phyloP scores from a whole-genome alignment of 371 early-diverging fungal species.

The Rhizopus delemar region DNA sequence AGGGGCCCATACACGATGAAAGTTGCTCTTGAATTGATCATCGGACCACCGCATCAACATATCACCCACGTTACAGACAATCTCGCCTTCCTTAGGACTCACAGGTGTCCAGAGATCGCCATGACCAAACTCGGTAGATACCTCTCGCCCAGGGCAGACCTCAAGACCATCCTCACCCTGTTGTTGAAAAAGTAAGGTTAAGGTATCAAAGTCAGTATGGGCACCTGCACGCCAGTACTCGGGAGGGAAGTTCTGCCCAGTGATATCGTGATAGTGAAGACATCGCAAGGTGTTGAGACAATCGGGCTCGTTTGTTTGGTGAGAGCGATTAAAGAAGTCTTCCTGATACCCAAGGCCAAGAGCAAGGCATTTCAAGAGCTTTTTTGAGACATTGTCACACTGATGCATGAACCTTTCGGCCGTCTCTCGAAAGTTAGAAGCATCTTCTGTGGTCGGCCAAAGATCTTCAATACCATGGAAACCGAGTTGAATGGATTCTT shows the following conservation, averaged over 20 bases:
- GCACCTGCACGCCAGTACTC: constrained; percentile 45
- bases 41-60: constrained; percentile 45
- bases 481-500: constrained; percentile 38
- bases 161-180: constrained; percentile 36
- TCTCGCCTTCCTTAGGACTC: constrained; percentile 32
- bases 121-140: constrained; percentile 33
- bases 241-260: constrained; percentile 32
- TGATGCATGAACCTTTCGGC: constrained; percentile 32
- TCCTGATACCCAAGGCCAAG: constrained; percentile 30
- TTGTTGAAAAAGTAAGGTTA: constrained; percentile 35
- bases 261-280: constrained; percentile 39
- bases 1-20: constrained; percentile 37
- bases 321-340: constrained; percentile 37
- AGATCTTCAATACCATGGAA: constrained; percentile 36
- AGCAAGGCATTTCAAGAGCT: constrained; percentile 31
- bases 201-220: constrained; percentile 38
- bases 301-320: constrained; percentile 28
- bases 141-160: constrained; percentile 36
- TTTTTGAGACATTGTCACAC: constrained; percentile 32
- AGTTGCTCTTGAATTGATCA: constrained; percentile 34
- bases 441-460: constrained; percentile 36
- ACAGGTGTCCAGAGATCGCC: constrained; percentile 37
- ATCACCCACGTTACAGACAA: constrained; percentile 41
- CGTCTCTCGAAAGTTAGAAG: constrained; percentile 25
- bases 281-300: constrained; percentile 34